Conservation (phyloP, 2,329 filamentous ascomycete species). For the Pseudogymnoascus sp. region DNA sequence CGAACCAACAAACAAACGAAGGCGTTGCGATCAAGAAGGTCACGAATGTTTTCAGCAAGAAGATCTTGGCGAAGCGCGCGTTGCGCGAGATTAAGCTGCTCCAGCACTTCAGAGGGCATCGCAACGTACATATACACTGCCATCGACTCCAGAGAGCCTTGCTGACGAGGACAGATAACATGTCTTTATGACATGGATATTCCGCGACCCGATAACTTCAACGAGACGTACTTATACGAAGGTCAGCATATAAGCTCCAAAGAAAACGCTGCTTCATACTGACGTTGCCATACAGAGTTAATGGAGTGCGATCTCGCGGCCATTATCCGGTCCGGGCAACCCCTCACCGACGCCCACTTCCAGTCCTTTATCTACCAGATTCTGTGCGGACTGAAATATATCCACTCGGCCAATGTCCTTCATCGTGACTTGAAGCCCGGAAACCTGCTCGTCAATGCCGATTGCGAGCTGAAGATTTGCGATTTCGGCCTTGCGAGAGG, state of each 20-base stretch:
- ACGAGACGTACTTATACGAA: constrained; percentile 98
- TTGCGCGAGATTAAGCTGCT: constrained; percentile 97
- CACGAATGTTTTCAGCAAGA: constrained; percentile 99
- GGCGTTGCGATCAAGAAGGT: constrained; percentile 99
- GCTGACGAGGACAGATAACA: constrained; percentile 65
- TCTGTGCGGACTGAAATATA: constrained; percentile 96
- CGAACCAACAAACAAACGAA: constrained; percentile 41
- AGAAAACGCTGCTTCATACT: constrained; percentile 10
- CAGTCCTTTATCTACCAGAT: constrained; percentile 99
- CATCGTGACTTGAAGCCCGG: constrained; percentile 96
- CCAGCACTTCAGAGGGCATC: constrained; percentile 89
- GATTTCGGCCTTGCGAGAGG: constrained; percentile 95
- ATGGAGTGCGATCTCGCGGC: constrained; percentile 99
- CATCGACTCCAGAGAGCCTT: neutral
- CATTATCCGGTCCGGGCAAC: constrained; percentile 95
- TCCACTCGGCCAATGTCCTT: constrained; percentile 95
- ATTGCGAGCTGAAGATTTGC: constrained; percentile 98
- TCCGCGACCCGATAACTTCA: constrained; percentile 92
- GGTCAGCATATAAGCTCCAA: constrained; percentile 43
- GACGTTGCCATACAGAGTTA: constrained; percentile 54
- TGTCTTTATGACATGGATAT: constrained; percentile 99
- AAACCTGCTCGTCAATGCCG: constrained; percentile 94
- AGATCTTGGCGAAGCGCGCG: constrained; percentile 96
- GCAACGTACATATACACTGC: constrained; percentile 55
- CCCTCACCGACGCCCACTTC: constrained; percentile 96